Conservation (phyloP, 495 filamentous ascomycete species). For the Hypoxylon fuscum region DNA sequence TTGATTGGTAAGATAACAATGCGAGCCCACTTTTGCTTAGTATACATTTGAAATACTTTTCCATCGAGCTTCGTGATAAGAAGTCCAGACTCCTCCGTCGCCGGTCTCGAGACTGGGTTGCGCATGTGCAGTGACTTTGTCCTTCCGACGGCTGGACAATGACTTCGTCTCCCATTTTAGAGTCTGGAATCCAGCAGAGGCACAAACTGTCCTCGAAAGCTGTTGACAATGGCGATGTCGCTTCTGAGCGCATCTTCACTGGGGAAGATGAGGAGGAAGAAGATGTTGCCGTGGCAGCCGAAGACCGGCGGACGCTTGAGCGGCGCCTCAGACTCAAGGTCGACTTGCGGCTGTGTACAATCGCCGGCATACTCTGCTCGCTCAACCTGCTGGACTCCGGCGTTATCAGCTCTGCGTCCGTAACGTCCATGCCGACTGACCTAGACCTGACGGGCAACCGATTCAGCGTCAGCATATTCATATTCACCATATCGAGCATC, state of each 20-base stretch:
- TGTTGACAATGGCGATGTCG: slow-evolving; percentile 11
- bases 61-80: slow-evolving; percentile 23
- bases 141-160: slow-evolving; percentile 8
- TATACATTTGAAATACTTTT: slow-evolving; percentile 34
- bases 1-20: slow-evolving; percentile 37
- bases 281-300: slow-evolving; percentile 8
- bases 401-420: slow-evolving; percentile 79
- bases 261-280: slow-evolving; percentile 24
- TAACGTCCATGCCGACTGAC: slow-evolving; percentile 76
- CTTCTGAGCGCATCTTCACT: slow-evolving; percentile 25
- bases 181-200: not conserved
- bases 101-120: slow-evolving; percentile 7
- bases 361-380: slow-evolving; percentile 76
- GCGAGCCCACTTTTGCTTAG: slow-evolving; percentile 33
- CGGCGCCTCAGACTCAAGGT: slow-evolving; percentile 68
- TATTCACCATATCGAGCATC: slow-evolving; percentile 80
- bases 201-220: slow-evolving; percentile 21
- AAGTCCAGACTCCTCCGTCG: slow-evolving; percentile 9
- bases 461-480: slow-evolving; percentile 79
- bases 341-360: slow-evolving; percentile 77
- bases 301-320: slow-evolving; percentile 21
- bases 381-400: slow-evolving; percentile 78
- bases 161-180: slow-evolving; percentile 10
- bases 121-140: slow-evolving; percentile 2
- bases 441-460: slow-evolving; percentile 70